Evolutionary conservation across 2,329 filamentous ascomycete genomes (phyloP), one percentile per base, ranked within the genome.

Genomic region (Trichoderma simmonsii): DNA sequence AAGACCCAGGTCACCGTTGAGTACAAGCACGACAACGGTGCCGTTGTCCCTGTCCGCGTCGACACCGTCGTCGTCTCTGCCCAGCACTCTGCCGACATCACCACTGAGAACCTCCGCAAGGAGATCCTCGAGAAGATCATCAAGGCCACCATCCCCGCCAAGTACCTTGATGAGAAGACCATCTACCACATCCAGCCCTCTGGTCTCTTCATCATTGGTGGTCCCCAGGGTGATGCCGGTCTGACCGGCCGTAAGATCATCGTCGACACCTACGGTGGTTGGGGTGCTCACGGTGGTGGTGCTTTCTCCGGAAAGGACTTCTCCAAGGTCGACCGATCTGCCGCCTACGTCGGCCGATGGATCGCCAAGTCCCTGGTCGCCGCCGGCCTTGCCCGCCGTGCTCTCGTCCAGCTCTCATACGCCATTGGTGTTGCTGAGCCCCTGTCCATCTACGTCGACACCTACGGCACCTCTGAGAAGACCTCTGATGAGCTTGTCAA

Each of bases 251-350:
- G 96, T 82, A 99, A 99, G 92, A 99, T 99, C 90, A 91, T 98
- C 77, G 96, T 99, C 83, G 96, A 99, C 87, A 98, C 96, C 84
- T 99, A 99, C 87, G 96, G 96, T 88, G 96, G 96, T 81, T 98
- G 96, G 96, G 96, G 96, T 87, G 96, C 96, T 79, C 96, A 99
- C 89, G 96, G 96, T 89, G 96, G 96, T 89, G 96, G 96, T 92
- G 96, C 96, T 84, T 99, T 99, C 93, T 98, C 96, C 80, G 96
- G 96, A 81, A 99, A 99, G 92, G 96, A 99, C 85, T 99, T 98
- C 91, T 98, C 94, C 90, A 99, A 99, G 91, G 96, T 99, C 85
- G 96, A 99, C 83, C 93, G 96, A 80, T 98, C 96, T 69, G 96
- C 96, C 77, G 96, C 96, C 81, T 99, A 99, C 87, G 91, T 98